Base-by-base conservation (phyloP, 208 protist species). In the Strigomonas culicis region DNA sequence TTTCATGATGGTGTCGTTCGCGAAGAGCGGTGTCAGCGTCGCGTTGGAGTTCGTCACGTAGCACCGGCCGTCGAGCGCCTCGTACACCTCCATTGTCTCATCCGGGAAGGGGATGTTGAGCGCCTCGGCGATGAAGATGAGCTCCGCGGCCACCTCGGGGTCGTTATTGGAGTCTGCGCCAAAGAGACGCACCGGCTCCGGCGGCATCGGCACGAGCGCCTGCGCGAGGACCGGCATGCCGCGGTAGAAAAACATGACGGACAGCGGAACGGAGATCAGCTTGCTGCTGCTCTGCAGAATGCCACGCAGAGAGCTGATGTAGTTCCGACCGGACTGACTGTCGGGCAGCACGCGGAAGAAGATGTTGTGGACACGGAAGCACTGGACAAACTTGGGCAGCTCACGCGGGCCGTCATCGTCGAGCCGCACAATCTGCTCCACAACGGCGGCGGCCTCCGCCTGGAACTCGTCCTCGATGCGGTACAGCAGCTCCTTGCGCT, bases 221-320 rank as follows among this genome's bases (percentile, higher is more conserved):
- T 94, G 88, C 41, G 83, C 88, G 31, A 94, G 72, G 28, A 94
- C 80, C 7, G 88, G 88, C 85, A 94, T 94, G 57, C 88, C 88
- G 10, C 85, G 84, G 69, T 86, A 94, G 64, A 84, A 88, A 52
- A 94, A 83, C 82, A 94, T 92, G 66, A 71, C 66, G 19, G 84
- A 86, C 31, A 94, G 78, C 22, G 88, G 88, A 53, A 94, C 88
- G 10, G 88, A 86, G 25, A 94, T 66, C 11, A 94, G 70, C 6
- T 55, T 72, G 41, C 75, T 87, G 61, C 74, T 62, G 63, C 84
- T 90, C 71, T 87, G 78, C 61, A 94, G 66, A 22, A 94, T 80
- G 55, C 80, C 84, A 28, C 88, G 84, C 24, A 94, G 70, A 7
- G 88, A 90, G 28, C 72, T 75, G 55, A 94, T 77, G 73, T 92